Percentiles rank a stretch among this genome's conserved stretches.
Conservation (phyloP, 192 early-diverging fungal species). For the Backusella parvicylindrica region DNA sequence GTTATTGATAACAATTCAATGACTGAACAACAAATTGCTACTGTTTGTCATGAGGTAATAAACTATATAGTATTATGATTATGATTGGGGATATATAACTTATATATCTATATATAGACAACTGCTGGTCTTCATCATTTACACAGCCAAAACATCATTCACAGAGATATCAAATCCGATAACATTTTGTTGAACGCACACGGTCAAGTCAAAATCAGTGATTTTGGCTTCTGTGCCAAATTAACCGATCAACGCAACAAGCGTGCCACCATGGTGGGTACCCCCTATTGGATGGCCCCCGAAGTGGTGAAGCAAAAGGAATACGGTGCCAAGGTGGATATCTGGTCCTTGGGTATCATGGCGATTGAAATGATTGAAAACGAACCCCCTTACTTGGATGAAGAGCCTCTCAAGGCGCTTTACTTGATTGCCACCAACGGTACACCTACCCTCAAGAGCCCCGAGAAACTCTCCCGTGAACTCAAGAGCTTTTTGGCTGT, state of each 20-base stretch:
- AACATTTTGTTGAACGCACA: constrained; percentile 78
- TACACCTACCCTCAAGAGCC: constrained; percentile 85
- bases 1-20: constrained; percentile 92
- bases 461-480: constrained; percentile 70
- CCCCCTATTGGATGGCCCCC: constrained; percentile 87
- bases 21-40: constrained; percentile 92
- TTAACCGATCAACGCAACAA: constrained; percentile 79
- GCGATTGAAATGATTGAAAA: constrained; percentile 96
- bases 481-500: constrained; percentile 85
- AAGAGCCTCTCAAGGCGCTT: constrained; percentile 89
- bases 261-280: constrained; percentile 85
- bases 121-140: constrained; percentile 75
- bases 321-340: constrained; percentile 77
- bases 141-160: constrained; percentile 81
- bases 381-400: constrained; percentile 92
- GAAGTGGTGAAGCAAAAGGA: constrained; percentile 81
- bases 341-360: constrained; percentile 95
- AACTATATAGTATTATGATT: background rate
- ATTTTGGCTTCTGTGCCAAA: constrained; percentile 94
- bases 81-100: background rate
- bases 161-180: constrained; percentile 88
- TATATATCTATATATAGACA: constrained; percentile 43
- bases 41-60: constrained; percentile 82
- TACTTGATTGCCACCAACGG: constrained; percentile 97
- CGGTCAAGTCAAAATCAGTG: constrained; percentile 84